Evolutionary conservation across 2,329 filamentous ascomycete genomes (phyloP), one percentile per base, ranked within the genome.

Genomic region (Ophiocordyceps unilateralis): DNA sequence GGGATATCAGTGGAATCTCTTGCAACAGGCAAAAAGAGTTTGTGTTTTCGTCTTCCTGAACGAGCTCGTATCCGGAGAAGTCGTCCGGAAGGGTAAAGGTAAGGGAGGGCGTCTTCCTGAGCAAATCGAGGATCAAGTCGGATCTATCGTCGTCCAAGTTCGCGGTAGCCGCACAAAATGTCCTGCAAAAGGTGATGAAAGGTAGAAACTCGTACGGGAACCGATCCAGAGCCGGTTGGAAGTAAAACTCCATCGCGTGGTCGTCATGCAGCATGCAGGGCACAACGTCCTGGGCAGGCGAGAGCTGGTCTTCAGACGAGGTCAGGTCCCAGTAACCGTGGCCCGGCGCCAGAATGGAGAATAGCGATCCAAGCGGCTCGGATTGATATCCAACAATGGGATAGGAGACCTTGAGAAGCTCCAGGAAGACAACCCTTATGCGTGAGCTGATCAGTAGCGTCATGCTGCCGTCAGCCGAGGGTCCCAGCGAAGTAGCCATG

Each of bases 181-280:
- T 74, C 44, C 77, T 78, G 55, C 78, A 81, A 34, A 93, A 64
- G 43, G 73, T 76, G 46, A 93, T 62, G 52, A 94, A 85, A 1
- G 88, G 86, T 3, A 78, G 61, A 40, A 84, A 79, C 60, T 95
- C 89, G 58, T 84, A 89, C 0, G 89, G 89, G 55, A 87, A 95
- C 44, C 89, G 78, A 46, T 75, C 72, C 38, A 81, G 71, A 7
- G 88, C 78, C 55, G 83, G 74, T 41, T 74, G 66, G 26, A 93
- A 75, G 47, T 71, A 76, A 41, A 63, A 66, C 20, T 67, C 67
- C 53, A 81, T 67, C 17, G 86, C 55, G 37, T 54, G 50, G 10
- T 62, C 56, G 41, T 63, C 59, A 9, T 59, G 55, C 8, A 62
- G 41, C 55, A 62, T 58, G 12, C 51, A 53, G 14, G 57, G 51